Evolutionary conservation across 495 filamentous ascomycete genomes (phyloP), one percentile per base, ranked within the genome.

Genomic region (Amniculicola lignicola): DNA sequence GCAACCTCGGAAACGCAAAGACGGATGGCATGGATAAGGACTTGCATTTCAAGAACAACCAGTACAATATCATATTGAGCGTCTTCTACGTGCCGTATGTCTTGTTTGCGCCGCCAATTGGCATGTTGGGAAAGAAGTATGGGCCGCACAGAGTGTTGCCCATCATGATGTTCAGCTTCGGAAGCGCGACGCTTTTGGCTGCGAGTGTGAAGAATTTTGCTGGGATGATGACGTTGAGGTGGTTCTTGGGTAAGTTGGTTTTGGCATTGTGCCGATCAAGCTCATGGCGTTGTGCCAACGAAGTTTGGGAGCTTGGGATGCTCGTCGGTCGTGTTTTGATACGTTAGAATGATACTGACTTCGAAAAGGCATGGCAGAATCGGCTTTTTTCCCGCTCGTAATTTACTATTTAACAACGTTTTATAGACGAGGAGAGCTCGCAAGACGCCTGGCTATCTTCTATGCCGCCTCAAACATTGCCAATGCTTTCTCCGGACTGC

Each of bases 51-150:
- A 72, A 77, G 28, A 64, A 70, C 1, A 78, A 81, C 50, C 78
- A 89, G 58, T 89, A 89, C 70, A 89, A 88, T 64, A 77, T 81
- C 18, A 77, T 89, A 11, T 70, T 89, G 15, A 79, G 77, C 18
- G 82, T 89, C 57, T 90, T 90, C 72, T 89, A 85, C 66, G 72
- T 90, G n/a, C 87, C 87, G 6, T 90, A 86, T 63, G 84, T 89
- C 40, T 64, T 89, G 14, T 83, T 79, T 39, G 85, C 82, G 5
- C 85, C 83, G 1, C 80, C 80, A 1, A 56, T 87, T 39, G 83
- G 78, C 5, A 82, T 90, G 71, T 65, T 86, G 3, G 83, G 82
- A 42, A 88, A 89, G 70, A 84, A 79, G 49, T 82, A 73, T 48
- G 82, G 84, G 4, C 81, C 83, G 1, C 74, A 79, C 24, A 72